These are phyloP conservation scores for Yarrowia galli DNA, from an alignment of 1,139 yeast species.

Conservation along the genomic window DNA sequence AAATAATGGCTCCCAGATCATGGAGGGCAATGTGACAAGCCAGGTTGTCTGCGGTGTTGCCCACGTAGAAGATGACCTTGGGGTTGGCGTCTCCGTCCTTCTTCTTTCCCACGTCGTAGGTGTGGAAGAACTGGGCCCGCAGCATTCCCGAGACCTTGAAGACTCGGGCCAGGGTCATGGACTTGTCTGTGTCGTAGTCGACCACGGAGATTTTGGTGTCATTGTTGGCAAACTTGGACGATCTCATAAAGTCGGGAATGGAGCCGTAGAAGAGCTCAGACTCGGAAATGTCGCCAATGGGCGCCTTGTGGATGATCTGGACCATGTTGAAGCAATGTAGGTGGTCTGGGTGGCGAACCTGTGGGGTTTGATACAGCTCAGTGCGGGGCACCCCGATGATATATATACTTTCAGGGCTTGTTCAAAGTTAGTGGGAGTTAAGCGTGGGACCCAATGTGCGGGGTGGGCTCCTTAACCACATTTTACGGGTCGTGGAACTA, in stretches of 20 bases:
- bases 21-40: constrained; percentile 27
- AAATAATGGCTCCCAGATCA: constrained; percentile 31
- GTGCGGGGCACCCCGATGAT: neutral
- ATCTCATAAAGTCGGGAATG: constrained; percentile 37
- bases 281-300: constrained; percentile 11
- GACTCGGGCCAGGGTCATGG: constrained; percentile 30
- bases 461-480: constrained; percentile 29
- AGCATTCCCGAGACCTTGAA: constrained; percentile 29
- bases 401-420: neutral
- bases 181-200: constrained; percentile 30
- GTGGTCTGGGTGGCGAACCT: neutral
- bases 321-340: neutral
- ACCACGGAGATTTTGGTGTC: constrained; percentile 28
- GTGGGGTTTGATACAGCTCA: neutral
- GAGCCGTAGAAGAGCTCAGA: constrained; percentile 38
- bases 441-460: constrained; percentile 1
- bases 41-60: constrained; percentile 21
- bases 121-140: constrained; percentile 34
- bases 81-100: constrained; percentile 19
- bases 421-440: neutral
- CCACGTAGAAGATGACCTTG: constrained; percentile 27
- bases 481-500: neutral
- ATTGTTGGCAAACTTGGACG: constrained; percentile 17
- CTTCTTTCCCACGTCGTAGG: constrained; percentile 31
- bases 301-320: constrained; percentile 34